Conservation (phyloP, 2,329 filamentous ascomycete genomes). For the Exophiala xenobiotica region DNA sequence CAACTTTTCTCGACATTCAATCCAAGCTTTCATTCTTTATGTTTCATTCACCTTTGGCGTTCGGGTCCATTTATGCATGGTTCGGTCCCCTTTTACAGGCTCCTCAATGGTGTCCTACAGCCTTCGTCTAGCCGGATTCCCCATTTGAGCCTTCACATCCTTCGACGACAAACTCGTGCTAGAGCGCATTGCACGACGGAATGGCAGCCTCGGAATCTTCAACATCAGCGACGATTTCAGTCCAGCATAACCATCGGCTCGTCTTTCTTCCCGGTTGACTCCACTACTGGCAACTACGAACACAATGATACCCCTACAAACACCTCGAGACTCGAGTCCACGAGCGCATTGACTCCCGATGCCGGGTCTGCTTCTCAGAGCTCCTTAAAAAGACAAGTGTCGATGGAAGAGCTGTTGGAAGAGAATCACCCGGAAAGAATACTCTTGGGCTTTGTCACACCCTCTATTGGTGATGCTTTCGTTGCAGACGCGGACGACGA, state of each 20-base stretch:
- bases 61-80: slow-evolving; percentile 25
- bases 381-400: slow-evolving; percentile 3
- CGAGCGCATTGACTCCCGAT: neutral
- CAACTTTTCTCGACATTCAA: no score
- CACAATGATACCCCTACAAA: neutral
- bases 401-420: slow-evolving; percentile 32
- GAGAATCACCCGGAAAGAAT: slow-evolving; percentile 43
- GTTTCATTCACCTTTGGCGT: neutral
- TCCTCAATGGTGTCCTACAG: slow-evolving; percentile 22
- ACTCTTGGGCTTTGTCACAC: slow-evolving; percentile 38
- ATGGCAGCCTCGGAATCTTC: slow-evolving; percentile 7
- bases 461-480: slow-evolving; percentile 32
- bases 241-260: neutral
- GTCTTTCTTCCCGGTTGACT: slow-evolving; percentile 3
- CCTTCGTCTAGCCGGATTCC: slow-evolving; percentile 26
- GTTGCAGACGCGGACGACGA: slow-evolving; percentile 22
- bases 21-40: neutral
- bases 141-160: slow-evolving; percentile 26
- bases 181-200: slow-evolving; percentile 3
- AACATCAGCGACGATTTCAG: neutral
- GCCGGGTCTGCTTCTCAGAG: neutral
- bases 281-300: neutral
- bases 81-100: slow-evolving; percentile 25
- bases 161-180: slow-evolving; percentile 12
- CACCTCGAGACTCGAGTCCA: neutral